These are phyloP conservation scores for Alternaria gansuensis DNA, from an alignment of 2,329 filamentous ascomycete species.

Conservation along the genomic window DNA sequence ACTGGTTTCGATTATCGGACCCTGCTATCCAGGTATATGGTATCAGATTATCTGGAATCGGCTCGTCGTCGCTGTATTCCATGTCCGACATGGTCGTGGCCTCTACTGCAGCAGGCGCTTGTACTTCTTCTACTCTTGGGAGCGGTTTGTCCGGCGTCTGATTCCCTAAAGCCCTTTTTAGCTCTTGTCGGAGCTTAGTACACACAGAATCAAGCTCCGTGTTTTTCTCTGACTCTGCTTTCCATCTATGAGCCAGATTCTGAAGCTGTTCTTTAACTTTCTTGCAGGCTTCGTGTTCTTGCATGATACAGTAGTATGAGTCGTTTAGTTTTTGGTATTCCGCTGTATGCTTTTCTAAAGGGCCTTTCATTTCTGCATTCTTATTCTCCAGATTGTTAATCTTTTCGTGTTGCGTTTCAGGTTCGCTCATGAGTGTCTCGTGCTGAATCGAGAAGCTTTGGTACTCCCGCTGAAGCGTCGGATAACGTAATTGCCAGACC, in stretches of 20 bases:
- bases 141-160: constrained; percentile 9
- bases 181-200: constrained; percentile 17
- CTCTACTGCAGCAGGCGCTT: constrained; percentile 16
- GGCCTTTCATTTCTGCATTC: constrained; percentile 16
- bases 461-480: constrained; percentile 12
- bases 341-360: constrained; percentile 14
- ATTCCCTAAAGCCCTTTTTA: constrained; percentile 14
- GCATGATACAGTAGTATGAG: constrained; percentile 14
- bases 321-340: constrained; percentile 18
- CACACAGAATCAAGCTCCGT: constrained; percentile 14
- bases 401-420: constrained; percentile 11
- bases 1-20: constrained; percentile 15
- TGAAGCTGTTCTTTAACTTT: constrained; percentile 21
- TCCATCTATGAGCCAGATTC: constrained; percentile 16
- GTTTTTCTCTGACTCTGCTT: constrained; percentile 17
- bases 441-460: constrained; percentile 9
- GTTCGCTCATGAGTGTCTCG: constrained; percentile 14
- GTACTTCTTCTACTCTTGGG: constrained; percentile 16
- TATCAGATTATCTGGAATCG: constrained; percentile 16
- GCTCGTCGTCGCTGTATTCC: constrained; percentile 17
- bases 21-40: constrained; percentile 15
- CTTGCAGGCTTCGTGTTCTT: constrained; percentile 13
- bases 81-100: constrained; percentile 19
- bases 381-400: constrained; percentile 13
- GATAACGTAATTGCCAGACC: constrained; percentile 8